phyloP scores from a whole-genome alignment of 2,329 filamentous ascomycete genomes.

The Coniochaeta sp. region DNA sequence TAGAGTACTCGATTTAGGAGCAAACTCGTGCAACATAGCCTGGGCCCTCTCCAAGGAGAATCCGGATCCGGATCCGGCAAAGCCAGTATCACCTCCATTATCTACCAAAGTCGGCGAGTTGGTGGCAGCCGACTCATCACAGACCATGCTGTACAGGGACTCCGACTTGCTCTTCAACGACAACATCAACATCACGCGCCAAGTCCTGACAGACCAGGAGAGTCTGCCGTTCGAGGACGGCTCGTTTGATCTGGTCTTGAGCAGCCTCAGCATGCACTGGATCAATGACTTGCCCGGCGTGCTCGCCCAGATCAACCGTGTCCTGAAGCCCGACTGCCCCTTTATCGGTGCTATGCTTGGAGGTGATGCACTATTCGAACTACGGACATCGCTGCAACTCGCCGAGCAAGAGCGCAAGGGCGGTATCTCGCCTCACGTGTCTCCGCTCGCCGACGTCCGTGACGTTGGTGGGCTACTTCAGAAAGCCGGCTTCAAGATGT shows the following conservation, averaged over 20 bases:
- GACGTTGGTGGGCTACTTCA: slow-evolving; percentile 85
- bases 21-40: slow-evolving; percentile 92
- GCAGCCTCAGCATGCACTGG: slow-evolving; percentile 89
- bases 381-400: slow-evolving; percentile 87
- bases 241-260: slow-evolving; percentile 84
- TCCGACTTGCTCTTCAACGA: slow-evolving; percentile 66
- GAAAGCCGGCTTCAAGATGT: slow-evolving; percentile 84
- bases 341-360: slow-evolving; percentile 97
- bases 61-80: slow-evolving; percentile 52
- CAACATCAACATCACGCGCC: slow-evolving; percentile 62
- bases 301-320: slow-evolving; percentile 74
- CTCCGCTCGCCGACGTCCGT: slow-evolving; percentile 82
- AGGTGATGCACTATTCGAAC: slow-evolving; percentile 87
- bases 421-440: slow-evolving; percentile 87
- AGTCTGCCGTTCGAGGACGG: slow-evolving; percentile 67
- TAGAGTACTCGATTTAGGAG: slow-evolving; percentile 82
- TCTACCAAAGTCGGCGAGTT: slow-evolving; percentile 66
- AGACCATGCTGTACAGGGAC: slow-evolving; percentile 73
- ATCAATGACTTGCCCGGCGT: slow-evolving; percentile 90
- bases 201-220: slow-evolving; percentile 69
- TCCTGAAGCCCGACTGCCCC: slow-evolving; percentile 83
- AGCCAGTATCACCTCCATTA: slow-evolving; percentile 57
- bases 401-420: slow-evolving; percentile 85
- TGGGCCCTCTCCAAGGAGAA: slow-evolving; percentile 68
- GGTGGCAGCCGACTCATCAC: slow-evolving; percentile 75